Percentiles rank a stretch among this genome's conserved stretches.
phyloP scores from a whole-genome alignment of 116 monocot genomes.

The Trichopus zeylanicus region DNA sequence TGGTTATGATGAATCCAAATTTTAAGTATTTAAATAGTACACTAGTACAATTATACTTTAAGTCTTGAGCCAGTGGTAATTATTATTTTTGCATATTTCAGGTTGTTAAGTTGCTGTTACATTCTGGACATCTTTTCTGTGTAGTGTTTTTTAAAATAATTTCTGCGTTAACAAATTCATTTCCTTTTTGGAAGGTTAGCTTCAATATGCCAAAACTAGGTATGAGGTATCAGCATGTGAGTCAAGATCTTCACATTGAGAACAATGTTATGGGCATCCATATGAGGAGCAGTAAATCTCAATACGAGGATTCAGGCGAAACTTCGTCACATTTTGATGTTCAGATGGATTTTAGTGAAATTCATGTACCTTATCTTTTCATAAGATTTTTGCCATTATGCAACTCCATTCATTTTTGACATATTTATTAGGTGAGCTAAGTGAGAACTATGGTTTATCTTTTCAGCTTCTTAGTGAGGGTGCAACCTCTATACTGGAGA shows the following conservation, averaged over 20 bases:
- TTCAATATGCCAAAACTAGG: slow-evolving; percentile 97
- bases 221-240: slow-evolving; percentile 57
- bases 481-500: slow-evolving; percentile 63
- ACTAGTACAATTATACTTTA: too few relatives aligned
- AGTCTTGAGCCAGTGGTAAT: too few relatives aligned
- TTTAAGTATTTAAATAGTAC: too few relatives aligned
- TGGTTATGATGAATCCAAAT: too few relatives aligned
- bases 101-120: too few relatives aligned
- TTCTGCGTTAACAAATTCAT: slow-evolving; percentile 25
- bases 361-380: slow-evolving; percentile 65
- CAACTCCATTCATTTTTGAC: slow-evolving; percentile 3
- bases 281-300: slow-evolving; percentile 54
- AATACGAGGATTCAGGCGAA: slow-evolving; percentile 67
- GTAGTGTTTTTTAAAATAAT: neutral
- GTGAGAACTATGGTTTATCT: slow-evolving; percentile 8
- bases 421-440: slow-evolving; percentile 12
- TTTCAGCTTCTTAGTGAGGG: slow-evolving; percentile 81
- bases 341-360: slow-evolving; percentile 96
- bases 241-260: slow-evolving; percentile 47
- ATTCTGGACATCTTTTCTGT: too few relatives aligned
- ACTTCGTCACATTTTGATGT: slow-evolving; percentile 74
- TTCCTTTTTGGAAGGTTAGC: slow-evolving; percentile 88
- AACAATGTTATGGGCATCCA: slow-evolving; percentile 88
- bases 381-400: slow-evolving; percentile 11
- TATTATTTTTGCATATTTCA: too few relatives aligned